These are phyloP conservation scores for Fusarium nelsonii DNA, from an alignment of 2,329 filamentous ascomycete species.

Conservation along the genomic window DNA sequence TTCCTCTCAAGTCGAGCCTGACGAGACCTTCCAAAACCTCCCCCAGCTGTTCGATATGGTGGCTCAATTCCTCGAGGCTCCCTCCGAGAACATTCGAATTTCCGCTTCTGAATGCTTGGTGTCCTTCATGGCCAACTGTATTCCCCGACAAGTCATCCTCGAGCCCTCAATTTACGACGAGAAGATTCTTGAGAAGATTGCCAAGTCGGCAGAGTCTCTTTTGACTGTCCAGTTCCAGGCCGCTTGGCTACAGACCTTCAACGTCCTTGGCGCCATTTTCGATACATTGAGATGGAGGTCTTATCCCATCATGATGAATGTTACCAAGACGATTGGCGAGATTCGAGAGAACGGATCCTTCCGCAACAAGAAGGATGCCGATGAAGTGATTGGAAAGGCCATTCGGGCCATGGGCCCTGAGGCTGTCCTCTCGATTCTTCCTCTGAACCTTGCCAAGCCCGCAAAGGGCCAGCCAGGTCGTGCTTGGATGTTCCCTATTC, in stretches of 20 bases:
- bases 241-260: conserved; percentile 95
- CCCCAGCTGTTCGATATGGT: conserved; percentile 87
- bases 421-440: conserved; percentile 82
- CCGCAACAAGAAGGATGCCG: conserved; percentile 92
- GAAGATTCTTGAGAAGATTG: conserved; percentile 85
- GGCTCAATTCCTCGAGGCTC: conserved; percentile 83
- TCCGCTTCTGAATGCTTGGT: conserved; percentile 96
- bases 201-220: conserved; percentile 77
- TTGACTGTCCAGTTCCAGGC: conserved; percentile 92
- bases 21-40: conserved; percentile 91
- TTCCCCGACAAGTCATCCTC: conserved; percentile 84
- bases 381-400: conserved; percentile 88
- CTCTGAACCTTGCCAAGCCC: conserved; percentile 85
- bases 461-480: conserved; percentile 82
- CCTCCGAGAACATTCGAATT: conserved; percentile 91
- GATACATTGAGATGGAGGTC: conserved; percentile 88
- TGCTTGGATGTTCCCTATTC: conserved; percentile 93
- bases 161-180: conserved; percentile 95
- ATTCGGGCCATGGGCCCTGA: conserved; percentile 92
- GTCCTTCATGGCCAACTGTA: conserved; percentile 90
- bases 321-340: conserved; percentile 85
- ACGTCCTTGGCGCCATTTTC: conserved; percentile 87
- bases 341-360: conserved; percentile 90
- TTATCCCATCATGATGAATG: conserved; percentile 79
- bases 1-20: conserved; percentile 85